A percentile compares a stretch with the other conserved stretches of the same genome.
Evolutionary conservation across 345 rosid species (phyloP).

Genomic region (Xanthoceras sorbifolium): DNA sequence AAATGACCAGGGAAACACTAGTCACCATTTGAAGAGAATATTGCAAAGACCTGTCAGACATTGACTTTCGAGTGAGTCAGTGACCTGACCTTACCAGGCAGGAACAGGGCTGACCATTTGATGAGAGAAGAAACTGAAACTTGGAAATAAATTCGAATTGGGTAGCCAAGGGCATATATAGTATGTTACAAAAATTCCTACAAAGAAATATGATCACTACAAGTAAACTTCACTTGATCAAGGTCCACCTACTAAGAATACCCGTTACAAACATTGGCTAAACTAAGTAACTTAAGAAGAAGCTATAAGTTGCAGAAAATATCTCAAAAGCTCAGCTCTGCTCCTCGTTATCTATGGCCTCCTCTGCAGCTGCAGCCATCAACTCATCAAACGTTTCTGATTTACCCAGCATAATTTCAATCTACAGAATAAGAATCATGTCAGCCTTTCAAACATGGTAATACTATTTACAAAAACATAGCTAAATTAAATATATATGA

Average conservation of each 20-base stretch:
- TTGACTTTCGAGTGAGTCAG: neutral
- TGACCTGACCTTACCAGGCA: too few relatives aligned
- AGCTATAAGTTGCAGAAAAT: neutral
- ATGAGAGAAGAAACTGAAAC: neutral
- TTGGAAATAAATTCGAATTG: slow-evolving; percentile 29
- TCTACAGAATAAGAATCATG: slow-evolving; percentile 30
- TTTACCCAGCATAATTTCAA: slow-evolving; percentile 65
- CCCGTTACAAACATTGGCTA: slow-evolving; percentile 14
- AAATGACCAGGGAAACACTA: neutral
- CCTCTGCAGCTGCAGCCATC: slow-evolving; percentile 73
- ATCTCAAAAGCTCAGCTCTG: slow-evolving; percentile 37
- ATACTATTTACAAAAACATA: neutral
- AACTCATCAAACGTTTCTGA: slow-evolving; percentile 70
- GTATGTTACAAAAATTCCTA: slow-evolving; percentile 34
- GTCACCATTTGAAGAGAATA: too few relatives aligned
- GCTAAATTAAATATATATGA: neutral
- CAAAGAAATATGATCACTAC: slow-evolving; percentile 8
- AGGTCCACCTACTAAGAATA: slow-evolving; percentile 13
- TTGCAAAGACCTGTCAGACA: too few relatives aligned
- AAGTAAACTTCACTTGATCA: slow-evolving; percentile 9
- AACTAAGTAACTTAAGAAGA: slow-evolving; percentile 12
- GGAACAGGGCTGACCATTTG: neutral
- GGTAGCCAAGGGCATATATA: neutral
- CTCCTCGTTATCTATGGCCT: slow-evolving; percentile 49
- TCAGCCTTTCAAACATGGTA: slow-evolving; percentile 5